Percentiles rank a stretch among this genome's conserved stretches.
Evolutionary conservation across 2,329 filamentous ascomycete genomes (phyloP).

Genomic region (Exserohilum rostratum): DNA sequence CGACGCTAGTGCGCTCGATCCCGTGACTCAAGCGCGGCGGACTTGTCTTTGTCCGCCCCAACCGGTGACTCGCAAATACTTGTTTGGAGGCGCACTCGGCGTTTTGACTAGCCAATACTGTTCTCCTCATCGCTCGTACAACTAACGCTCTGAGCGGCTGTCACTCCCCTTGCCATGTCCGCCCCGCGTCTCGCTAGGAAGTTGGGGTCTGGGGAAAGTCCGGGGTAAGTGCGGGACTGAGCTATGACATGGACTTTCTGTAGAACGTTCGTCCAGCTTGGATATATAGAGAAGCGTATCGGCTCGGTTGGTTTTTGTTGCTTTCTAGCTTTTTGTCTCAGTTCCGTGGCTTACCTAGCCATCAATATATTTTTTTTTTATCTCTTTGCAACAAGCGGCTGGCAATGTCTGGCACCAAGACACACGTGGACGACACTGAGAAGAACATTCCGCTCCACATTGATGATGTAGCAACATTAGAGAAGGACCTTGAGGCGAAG

Average conservation of each 20-base stretch:
- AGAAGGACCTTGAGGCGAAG: neutral
- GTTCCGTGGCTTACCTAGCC: neutral
- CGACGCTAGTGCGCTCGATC: neutral
- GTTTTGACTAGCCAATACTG: neutral
- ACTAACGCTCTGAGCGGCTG: neutral
- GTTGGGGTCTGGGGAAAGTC: slow-evolving; percentile 32
- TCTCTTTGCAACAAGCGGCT: neutral
- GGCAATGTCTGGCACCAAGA: slow-evolving; percentile 16
- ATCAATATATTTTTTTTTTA: neutral
- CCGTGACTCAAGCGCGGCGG: neutral
- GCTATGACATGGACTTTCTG: slow-evolving; percentile 19
- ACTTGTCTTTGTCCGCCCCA: slow-evolving; percentile 20
- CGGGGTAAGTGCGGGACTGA: slow-evolving; percentile 13
- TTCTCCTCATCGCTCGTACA: neutral
- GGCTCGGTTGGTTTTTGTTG: neutral
- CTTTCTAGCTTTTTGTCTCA: too few relatives aligned
- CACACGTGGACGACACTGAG: slow-evolving; percentile 12
- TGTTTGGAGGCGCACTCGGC: neutral
- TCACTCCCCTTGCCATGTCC: slow-evolving; percentile 1
- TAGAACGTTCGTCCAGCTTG: slow-evolving; percentile 25
- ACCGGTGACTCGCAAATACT: neutral
- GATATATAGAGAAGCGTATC: slow-evolving; percentile 21
- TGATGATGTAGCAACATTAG: slow-evolving; percentile 21
- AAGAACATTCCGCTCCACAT: slow-evolving; percentile 25
- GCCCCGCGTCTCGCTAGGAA: neutral